Conservation (phyloP, 2,329 filamentous ascomycete genomes). For the Ramularia endophylla region DNA sequence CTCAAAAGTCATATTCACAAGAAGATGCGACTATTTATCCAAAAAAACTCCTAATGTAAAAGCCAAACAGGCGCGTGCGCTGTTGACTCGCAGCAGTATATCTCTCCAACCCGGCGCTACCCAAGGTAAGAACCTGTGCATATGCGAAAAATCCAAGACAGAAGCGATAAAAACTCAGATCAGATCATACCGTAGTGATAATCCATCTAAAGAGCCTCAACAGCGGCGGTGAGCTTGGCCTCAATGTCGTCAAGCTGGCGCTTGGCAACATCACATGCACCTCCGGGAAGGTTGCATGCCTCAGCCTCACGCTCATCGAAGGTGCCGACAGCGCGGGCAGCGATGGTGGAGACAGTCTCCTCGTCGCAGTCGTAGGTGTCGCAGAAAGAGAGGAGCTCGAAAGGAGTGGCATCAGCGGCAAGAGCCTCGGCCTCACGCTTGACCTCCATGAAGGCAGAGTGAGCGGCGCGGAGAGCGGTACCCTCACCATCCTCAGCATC, state of each 20-base stretch:
- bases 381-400: conserved; percentile 7
- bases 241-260: conserved; percentile 13
- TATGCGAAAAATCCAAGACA: too few species aligned
- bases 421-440: conserved; percentile 23
- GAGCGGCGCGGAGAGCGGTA: conserved; percentile 23
- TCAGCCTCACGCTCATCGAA: conserved; percentile 5
- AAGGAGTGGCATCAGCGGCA: background rate
- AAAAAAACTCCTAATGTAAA: too few species aligned
- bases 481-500: conserved; percentile 22
- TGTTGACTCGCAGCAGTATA: too few species aligned
- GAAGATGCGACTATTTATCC: too few species aligned
- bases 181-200: background rate
- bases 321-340: conserved; percentile 3
- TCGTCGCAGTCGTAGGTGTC: conserved; percentile 8
- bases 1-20: too few species aligned
- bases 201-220: conserved; percentile 1
- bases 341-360: conserved; percentile 1
- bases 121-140: too few species aligned
- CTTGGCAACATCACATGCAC: conserved; percentile 16
- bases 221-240: conserved; percentile 11
- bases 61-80: too few species aligned
- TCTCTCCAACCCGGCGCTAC: too few species aligned
- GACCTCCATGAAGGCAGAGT: conserved; percentile 17
- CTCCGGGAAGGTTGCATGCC: conserved; percentile 12
- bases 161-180: too few species aligned